These are phyloP conservation scores for Talaromyces adpressus DNA, from an alignment of 495 filamentous ascomycete species.

Conservation along the genomic window DNA sequence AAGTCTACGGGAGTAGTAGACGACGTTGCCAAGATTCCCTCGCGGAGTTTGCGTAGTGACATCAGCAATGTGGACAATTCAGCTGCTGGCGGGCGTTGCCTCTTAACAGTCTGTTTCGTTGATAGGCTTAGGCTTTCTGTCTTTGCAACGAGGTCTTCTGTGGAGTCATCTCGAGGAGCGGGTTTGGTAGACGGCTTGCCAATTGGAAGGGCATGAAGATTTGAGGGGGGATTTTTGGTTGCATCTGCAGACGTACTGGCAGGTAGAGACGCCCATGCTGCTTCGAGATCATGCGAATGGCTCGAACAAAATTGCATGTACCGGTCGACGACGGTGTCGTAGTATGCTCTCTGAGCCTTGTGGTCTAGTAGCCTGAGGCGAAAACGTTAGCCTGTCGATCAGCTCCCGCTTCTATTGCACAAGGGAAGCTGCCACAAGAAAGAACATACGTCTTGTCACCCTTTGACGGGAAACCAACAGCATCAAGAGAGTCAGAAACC, in stretches of 20 bases:
- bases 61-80: constrained; percentile 56
- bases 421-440: not conserved
- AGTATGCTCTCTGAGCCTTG: constrained; percentile 75
- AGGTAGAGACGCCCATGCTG: constrained; percentile 62
- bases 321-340: constrained; percentile 72
- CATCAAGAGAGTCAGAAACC: constrained; percentile 65
- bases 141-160: constrained; percentile 2
- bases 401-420: constrained; percentile 4
- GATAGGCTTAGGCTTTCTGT: constrained; percentile 6
- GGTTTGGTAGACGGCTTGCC: constrained; percentile 9
- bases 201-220: constrained; percentile 13
- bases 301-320: constrained; percentile 83
- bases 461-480: constrained; percentile 78
- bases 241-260: constrained; percentile 34
- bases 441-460: constrained; percentile 65
- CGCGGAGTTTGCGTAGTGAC: constrained; percentile 86
- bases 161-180: constrained; percentile 7
- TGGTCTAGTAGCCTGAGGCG: constrained; percentile 60
- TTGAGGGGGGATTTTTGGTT: constrained; percentile 32
- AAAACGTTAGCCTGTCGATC: constrained; percentile 13
- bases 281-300: constrained; percentile 60
- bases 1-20: constrained; percentile 55
- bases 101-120: constrained; percentile 14
- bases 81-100: constrained; percentile 26
- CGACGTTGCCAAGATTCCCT: constrained; percentile 66